Evolutionary conservation across 805 yeast genomes (phyloP).

Genomic region (Pichia ethanolica): DNA sequence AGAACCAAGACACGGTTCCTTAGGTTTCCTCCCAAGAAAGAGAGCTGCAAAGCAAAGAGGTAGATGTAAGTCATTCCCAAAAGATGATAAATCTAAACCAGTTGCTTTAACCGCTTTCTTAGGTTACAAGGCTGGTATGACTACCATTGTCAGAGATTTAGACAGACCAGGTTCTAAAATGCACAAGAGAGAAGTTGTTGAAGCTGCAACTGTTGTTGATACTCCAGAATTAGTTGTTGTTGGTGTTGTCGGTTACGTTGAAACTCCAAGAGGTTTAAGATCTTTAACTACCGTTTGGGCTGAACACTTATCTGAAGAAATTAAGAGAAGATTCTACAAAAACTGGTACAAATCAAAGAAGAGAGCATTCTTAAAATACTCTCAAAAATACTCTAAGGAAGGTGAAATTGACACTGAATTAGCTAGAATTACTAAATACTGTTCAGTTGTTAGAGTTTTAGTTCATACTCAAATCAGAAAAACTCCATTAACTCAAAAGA

Average conservation of each 20-base stretch:
- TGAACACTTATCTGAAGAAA: slow-evolving; percentile 98
- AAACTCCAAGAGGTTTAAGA: slow-evolving; percentile 99
- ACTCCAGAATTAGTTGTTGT: slow-evolving; percentile 98
- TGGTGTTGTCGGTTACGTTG: slow-evolving; percentile 99
- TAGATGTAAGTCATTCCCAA: slow-evolving; percentile 98
- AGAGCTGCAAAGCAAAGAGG: slow-evolving; percentile 98
- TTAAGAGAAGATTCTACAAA: slow-evolving; percentile 99
- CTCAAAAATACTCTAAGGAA: slow-evolving; percentile 94
- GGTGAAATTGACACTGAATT: slow-evolving; percentile 88
- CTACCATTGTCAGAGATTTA: slow-evolving; percentile 99
- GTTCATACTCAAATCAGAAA: slow-evolving; percentile 99
- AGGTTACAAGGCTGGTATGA: slow-evolving; percentile 99
- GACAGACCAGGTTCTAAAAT: slow-evolving; percentile 99
- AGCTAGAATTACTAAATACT: slow-evolving; percentile 98
- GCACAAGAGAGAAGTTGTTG: slow-evolving; percentile 99
- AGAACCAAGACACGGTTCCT: slow-evolving; percentile 99
- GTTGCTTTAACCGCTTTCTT: slow-evolving; percentile 98
- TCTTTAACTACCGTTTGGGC: slow-evolving; percentile 99
- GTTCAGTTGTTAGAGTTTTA: slow-evolving; percentile 96
- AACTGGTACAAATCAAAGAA: slow-evolving; percentile 99
- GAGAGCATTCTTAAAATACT: slow-evolving; percentile 99
- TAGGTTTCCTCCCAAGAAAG: slow-evolving; percentile 99
- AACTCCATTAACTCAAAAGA: slow-evolving; percentile 98
- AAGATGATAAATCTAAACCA: slow-evolving; percentile 95
- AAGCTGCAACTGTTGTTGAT: slow-evolving; percentile 98